A percentile compares a stretch with the other conserved stretches of the same genome.
Evolutionary conservation across 306 rosid species (phyloP).

Genomic region (Abrus pulchellus): DNA sequence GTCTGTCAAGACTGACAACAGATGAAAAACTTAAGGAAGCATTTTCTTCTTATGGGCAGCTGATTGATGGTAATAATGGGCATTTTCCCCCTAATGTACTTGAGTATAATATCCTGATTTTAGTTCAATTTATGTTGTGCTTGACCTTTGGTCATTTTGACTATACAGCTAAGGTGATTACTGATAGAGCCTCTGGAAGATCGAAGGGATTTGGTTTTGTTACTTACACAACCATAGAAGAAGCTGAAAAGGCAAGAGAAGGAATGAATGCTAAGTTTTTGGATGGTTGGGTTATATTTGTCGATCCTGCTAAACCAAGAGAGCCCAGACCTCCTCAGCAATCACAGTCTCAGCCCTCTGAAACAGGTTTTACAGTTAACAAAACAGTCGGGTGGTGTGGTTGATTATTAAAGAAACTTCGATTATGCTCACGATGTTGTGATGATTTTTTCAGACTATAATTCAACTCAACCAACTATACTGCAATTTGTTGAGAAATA

Average conservation of each 20-base stretch:
- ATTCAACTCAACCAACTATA: conserved; percentile 38
- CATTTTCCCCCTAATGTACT: background rate
- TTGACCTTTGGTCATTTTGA: conserved; percentile 46
- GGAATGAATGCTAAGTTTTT: conserved; percentile 92
- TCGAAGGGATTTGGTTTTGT: conserved; percentile 92
- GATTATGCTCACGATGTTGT: conserved; percentile 20
- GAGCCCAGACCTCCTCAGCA: conserved; percentile 78
- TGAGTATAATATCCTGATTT: background rate
- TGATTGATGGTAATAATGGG: conserved; percentile 61
- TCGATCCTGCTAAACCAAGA: conserved; percentile 93
- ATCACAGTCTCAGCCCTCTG: conserved; percentile 65
- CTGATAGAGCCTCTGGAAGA: conserved; percentile 83
- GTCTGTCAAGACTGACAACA: conserved; percentile 86
- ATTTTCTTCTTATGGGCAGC: conserved; percentile 83
- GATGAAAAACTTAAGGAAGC: conserved; percentile 84
- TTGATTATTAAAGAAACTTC: conserved; percentile 49
- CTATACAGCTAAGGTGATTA: conserved; percentile 80
- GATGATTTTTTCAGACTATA: conserved; percentile 34
- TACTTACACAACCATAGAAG: conserved; percentile 69
- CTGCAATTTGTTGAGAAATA: conserved; percentile 29
- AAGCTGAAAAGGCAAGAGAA: conserved; percentile 86
- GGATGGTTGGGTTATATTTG: conserved; percentile 98
- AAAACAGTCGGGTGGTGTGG: conserved; percentile 96
- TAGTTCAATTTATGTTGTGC: conserved; percentile 14
- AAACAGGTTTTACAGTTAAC: conserved; percentile 75